phyloP scores from a whole-genome alignment of 2,329 filamentous ascomycete species.

The Nothophaeocryptopus gaeumannii region DNA sequence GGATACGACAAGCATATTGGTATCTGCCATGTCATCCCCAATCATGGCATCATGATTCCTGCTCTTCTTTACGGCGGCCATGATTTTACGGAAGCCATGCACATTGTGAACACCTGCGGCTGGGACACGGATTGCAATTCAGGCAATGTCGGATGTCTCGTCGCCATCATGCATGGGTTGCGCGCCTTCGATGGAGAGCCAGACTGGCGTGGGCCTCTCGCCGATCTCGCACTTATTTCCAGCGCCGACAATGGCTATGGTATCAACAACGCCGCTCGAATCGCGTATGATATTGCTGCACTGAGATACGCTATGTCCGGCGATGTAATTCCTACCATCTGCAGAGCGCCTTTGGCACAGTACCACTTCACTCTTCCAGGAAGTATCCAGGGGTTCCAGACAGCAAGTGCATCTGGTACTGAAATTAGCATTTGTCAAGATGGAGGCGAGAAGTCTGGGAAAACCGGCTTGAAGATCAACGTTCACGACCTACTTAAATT shows the following conservation, averaged over 20 bases:
- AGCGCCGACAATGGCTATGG: slow-evolving; percentile 1
- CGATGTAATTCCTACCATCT: not conserved
- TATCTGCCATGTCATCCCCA: slow-evolving; percentile 3
- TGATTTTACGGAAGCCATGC: slow-evolving; percentile 1
- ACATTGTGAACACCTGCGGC: slow-evolving; percentile 4
- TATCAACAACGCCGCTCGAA: slow-evolving; percentile 1
- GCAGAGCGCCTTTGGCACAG: not conserved
- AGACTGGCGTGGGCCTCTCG: slow-evolving; percentile 1
- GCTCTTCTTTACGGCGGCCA: slow-evolving; percentile 4
- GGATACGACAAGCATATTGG: not conserved
- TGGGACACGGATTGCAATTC: slow-evolving; percentile 4
- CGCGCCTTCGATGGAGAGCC: not conserved
- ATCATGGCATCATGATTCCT: slow-evolving; percentile 2
- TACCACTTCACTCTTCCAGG: slow-evolving; percentile 4
- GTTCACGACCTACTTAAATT: too few relatives aligned
- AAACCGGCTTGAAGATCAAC: too few relatives aligned
- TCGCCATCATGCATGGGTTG: slow-evolving; percentile 6
- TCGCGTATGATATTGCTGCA: slow-evolving; percentile 1
- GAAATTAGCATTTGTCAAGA: not conserved
- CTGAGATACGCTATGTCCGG: not conserved
- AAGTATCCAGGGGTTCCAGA: slow-evolving; percentile 1
- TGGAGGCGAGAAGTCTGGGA: too few relatives aligned
- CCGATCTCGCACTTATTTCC: not conserved
- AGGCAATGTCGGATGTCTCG: slow-evolving; percentile 3
- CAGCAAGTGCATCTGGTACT: not conserved